Evolutionary conservation across 192 early-diverging fungal genomes (phyloP).

Genomic region (Coemansia sp.): DNA sequence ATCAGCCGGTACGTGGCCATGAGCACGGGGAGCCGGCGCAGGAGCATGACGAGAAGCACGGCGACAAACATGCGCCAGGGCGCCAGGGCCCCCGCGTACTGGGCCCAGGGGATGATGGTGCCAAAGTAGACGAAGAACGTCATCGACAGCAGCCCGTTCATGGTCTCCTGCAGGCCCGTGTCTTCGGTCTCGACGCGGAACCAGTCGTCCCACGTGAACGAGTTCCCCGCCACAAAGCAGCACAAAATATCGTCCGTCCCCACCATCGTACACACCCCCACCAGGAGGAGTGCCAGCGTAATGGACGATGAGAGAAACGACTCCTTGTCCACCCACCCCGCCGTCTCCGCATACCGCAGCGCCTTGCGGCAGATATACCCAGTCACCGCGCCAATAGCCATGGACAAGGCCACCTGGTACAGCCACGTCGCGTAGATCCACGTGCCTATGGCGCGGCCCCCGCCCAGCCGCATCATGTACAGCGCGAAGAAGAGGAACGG

Average conservation of each 20-base stretch:
- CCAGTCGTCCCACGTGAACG: slow-evolving; percentile 91
- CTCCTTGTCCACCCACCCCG: slow-evolving; percentile 85
- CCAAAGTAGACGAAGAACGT: slow-evolving; percentile 91
- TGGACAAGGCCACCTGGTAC: slow-evolving; percentile 76
- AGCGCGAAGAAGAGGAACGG: slow-evolving; percentile 83
- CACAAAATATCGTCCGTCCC: slow-evolving; percentile 76
- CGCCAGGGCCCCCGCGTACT: slow-evolving; percentile 52
- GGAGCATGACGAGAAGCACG: slow-evolving; percentile 62
- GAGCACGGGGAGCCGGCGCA: slow-evolving; percentile 74
- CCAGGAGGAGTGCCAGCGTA: slow-evolving; percentile 68
- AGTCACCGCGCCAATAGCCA: slow-evolving; percentile 68
- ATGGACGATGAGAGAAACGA: slow-evolving; percentile 81
- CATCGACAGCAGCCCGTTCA: slow-evolving; percentile 86
- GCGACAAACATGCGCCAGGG: slow-evolving; percentile 70
- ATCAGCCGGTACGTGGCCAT: slow-evolving; percentile 64
- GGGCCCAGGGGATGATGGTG: slow-evolving; percentile 69
- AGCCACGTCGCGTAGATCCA: slow-evolving; percentile 77
- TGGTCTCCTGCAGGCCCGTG: slow-evolving; percentile 84
- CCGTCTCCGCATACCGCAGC: slow-evolving; percentile 65
- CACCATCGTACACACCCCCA: slow-evolving; percentile 71
- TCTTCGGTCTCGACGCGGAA: slow-evolving; percentile 80
- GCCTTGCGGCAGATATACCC: slow-evolving; percentile 69
- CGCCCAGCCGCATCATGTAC: slow-evolving; percentile 60
- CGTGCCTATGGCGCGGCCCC: slow-evolving; percentile 68
- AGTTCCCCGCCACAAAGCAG: slow-evolving; percentile 77